These are phyloP conservation scores for Cinchona pubescens DNA, from an alignment of 257 asterid genomes.

Conservation along the genomic window DNA sequence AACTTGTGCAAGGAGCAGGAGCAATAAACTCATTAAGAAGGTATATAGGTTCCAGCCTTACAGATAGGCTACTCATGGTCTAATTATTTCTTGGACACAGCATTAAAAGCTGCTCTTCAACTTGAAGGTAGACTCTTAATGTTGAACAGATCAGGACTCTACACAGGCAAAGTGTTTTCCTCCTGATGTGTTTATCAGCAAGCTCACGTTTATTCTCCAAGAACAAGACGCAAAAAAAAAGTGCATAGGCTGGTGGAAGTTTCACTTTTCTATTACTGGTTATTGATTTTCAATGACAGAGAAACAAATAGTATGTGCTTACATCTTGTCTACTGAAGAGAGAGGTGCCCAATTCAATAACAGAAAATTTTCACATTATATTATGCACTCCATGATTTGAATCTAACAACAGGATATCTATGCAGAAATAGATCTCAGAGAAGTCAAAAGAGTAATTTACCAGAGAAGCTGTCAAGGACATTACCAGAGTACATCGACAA, in stretches of 20 bases:
- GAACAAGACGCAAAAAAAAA: neutral
- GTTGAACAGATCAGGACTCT: neutral
- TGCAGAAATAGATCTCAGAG: neutral
- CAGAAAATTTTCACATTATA: neutral
- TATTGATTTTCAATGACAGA: neutral
- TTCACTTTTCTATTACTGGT: neutral
- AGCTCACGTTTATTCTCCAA: neutral
- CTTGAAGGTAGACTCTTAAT: neutral
- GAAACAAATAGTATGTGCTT: neutral
- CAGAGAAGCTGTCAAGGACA: conserved; percentile 5
- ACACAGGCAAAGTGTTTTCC: neutral
- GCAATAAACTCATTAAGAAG: neutral
- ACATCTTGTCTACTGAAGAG: neutral
- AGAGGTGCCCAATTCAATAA: neutral
- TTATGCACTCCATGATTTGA: neutral
- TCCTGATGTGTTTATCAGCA: too few species aligned
- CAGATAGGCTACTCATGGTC: neutral
- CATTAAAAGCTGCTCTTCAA: too few species aligned
- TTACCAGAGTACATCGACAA: conserved; percentile 78
- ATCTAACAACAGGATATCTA: neutral
- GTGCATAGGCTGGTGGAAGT: neutral
- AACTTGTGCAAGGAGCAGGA: neutral
- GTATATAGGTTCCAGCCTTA: neutral
- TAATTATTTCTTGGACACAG: too few species aligned
- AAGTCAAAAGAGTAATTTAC: neutral